Base-by-base conservation (phyloP, 306 rosid species). In the Cucurbita maxima region DNA sequence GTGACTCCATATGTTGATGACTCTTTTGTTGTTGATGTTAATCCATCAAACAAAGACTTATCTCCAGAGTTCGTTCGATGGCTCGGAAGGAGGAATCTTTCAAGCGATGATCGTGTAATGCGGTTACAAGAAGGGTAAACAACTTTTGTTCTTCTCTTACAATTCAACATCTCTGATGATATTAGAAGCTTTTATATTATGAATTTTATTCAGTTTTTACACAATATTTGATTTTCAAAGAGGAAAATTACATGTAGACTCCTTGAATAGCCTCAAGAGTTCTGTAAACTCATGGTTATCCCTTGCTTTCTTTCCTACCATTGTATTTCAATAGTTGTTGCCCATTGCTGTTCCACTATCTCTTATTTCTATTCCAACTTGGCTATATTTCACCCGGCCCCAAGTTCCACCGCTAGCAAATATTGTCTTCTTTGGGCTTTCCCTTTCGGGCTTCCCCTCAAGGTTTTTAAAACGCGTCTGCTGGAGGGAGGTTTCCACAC, bases 1-100 rank as follows among this genome's bases (percentile, higher is more conserved):
- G 92, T 94, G 79, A 91, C 96, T 61, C 96, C 99, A 66, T 94
- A 91, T 79, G 96, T 94, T 45, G 99, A 94, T 37, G 96, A 94
- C 77, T 86, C 92, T 0, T 76, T 84, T 59, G 86, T 85, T 75
- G 57, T 89, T 58, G 85, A 88, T 76, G 85, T 91, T 34, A 84
- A 85, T 73, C 92, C 95, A 60, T 80, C 81, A 60, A 89, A 91
- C 72, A 89, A 91, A 70, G 91, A 86, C 77, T 66, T 94, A 83
- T 83, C 99, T 71, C 91, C 89, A 1, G 97, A 88, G 73, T 89
- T 94, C 73, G 78, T 91, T 52, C 79, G 96, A 73, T 94, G 99
- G 99, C 80, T 91, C 80, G 87, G 86, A 9, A 92, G 86, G 81
- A 85, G 97, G 83, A 94, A 90, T 70, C 95, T 91, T 79, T 91